Percentiles rank a stretch among this genome's conserved stretches.
Evolutionary conservation across 805 yeast genomes (phyloP).

Genomic region (Starmera caribaea): DNA sequence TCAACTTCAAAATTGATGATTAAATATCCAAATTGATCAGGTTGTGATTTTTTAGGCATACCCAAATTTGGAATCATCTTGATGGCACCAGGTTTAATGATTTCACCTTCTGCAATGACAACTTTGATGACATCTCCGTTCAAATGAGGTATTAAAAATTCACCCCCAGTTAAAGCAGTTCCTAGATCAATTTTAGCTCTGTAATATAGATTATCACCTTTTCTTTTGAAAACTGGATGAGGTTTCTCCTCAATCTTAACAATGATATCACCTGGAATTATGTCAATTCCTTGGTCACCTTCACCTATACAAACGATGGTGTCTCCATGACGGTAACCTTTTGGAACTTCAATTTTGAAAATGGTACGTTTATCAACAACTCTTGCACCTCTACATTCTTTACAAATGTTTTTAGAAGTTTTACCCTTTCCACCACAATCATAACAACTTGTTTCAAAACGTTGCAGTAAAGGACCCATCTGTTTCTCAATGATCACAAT

Average conservation of each 20-base stretch:
- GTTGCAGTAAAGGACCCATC: constrained; percentile 35
- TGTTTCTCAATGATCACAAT: constrained; percentile 27
- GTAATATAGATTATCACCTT: constrained; percentile 33
- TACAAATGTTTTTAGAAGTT: constrained; percentile 27
- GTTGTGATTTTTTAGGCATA: constrained; percentile 37
- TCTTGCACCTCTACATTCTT: constrained; percentile 34
- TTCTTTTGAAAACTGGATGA: constrained; percentile 29
- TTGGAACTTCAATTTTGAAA: constrained; percentile 40
- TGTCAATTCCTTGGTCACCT: constrained; percentile 53
- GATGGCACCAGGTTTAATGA: constrained; percentile 37
- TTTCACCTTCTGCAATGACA: constrained; percentile 39
- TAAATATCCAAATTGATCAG: constrained; percentile 39
- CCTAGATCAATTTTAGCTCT: constrained; percentile 37
- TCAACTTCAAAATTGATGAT: constrained; percentile 47
- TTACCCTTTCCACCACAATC: constrained; percentile 34
- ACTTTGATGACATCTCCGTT: constrained; percentile 27
- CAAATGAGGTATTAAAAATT: constrained; percentile 27
- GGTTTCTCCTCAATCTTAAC: constrained; percentile 36
- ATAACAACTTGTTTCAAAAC: constrained; percentile 34
- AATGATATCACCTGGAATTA: constrained; percentile 60
- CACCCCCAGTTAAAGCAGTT: constrained; percentile 53
- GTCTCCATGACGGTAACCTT: constrained; percentile 48
- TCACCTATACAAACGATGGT: constrained; percentile 43
- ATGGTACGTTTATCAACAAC: constrained; percentile 38
- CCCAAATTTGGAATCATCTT: constrained; percentile 44